A percentile compares a stretch with the other conserved stretches of the same genome.
Conservation (phyloP, 2,329 filamentous ascomycete genomes). For the Fusarium subtropicale region DNA sequence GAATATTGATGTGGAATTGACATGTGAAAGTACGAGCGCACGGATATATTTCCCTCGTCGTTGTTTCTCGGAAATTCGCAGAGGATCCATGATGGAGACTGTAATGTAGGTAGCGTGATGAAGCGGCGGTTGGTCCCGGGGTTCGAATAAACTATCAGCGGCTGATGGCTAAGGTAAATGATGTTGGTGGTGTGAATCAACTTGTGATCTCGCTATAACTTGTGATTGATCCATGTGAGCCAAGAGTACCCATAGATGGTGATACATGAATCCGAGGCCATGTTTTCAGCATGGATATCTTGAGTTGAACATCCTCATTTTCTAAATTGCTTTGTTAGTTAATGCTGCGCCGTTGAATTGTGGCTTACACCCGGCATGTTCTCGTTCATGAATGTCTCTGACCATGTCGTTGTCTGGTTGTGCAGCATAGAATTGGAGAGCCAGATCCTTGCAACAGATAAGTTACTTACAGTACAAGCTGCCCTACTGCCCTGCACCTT, state of each 20-base stretch:
- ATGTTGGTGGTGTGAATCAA: constrained; percentile 33
- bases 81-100: constrained; percentile 13
- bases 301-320: background rate
- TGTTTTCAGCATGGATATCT: background rate
- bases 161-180: constrained; percentile 2
- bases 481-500: constrained; percentile 16
- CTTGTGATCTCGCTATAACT: constrained; percentile 24
- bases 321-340: background rate
- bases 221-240: background rate
- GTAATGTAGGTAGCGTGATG: constrained; percentile 18
- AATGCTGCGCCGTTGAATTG: constrained; percentile 5
- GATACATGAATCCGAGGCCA: background rate
- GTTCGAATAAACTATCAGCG: constrained; percentile 1
- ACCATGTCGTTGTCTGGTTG: constrained; percentile 1
- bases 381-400: constrained; percentile 16
- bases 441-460: background rate
- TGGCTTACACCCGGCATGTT: constrained; percentile 24
- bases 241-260: background rate
- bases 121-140: constrained; percentile 16
- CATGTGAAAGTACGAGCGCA: constrained; percentile 33
- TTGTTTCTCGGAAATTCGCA: constrained; percentile 32
- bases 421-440: background rate
- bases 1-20: constrained; percentile 3
- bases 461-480: background rate
- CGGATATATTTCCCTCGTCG: constrained; percentile 14